Base-by-base conservation (phyloP, 2,329 filamentous ascomycete genomes). In the Tolypocladium cylindrosporum region DNA sequence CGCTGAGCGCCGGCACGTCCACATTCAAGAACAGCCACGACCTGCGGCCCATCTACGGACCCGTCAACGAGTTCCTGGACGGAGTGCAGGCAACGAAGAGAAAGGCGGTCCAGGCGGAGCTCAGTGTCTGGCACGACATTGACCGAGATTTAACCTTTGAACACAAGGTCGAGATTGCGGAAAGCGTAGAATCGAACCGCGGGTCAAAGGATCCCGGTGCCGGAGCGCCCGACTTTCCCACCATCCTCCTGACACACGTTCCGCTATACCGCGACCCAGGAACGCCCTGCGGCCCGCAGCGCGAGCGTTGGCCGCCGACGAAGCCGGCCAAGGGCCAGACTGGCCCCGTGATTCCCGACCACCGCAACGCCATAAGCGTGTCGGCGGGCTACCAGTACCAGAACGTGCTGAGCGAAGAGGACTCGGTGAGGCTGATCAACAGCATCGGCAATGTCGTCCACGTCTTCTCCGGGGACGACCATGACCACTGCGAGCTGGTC, bases 391-490 rank as follows among this genome's bases (percentile, higher is more conserved):
- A 97, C 68, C 94, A 99, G 71, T 99, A 99, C 68, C 93, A 97
- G 71, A 99, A 97, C 66, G 93, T 97, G 3, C 82, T 99, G 34
- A 88, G 82, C 55, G 84, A 87, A 55, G 79, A 83, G 2, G 85
- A 97, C 63, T 94, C 92, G 0, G 79, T 85, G 52, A 85, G 86
- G 55, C 77, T 99, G 42, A 77, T 96, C 48, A 81, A 87, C 60
- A 89, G 86, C 62, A 79, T 96, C 40, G 91, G 91, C 40, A 90
- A 94, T 61, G 84, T 97, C 14, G 80, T 84, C 3, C 88, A 94
- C 63, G 88, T 92, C 50, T 99, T 97, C 69, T 96, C 91, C 0
- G 94, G 94, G 13, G 94, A 99, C 66, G 94, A 99, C 68, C 94
- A 99, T 75, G 94, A 99, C 75, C 97, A 97, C 75, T 99, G 94